Percentiles rank a stretch among this genome's conserved stretches.
Evolutionary conservation across 2,329 filamentous ascomycete species (phyloP).

Genomic region (Parastagonospora avenae): DNA sequence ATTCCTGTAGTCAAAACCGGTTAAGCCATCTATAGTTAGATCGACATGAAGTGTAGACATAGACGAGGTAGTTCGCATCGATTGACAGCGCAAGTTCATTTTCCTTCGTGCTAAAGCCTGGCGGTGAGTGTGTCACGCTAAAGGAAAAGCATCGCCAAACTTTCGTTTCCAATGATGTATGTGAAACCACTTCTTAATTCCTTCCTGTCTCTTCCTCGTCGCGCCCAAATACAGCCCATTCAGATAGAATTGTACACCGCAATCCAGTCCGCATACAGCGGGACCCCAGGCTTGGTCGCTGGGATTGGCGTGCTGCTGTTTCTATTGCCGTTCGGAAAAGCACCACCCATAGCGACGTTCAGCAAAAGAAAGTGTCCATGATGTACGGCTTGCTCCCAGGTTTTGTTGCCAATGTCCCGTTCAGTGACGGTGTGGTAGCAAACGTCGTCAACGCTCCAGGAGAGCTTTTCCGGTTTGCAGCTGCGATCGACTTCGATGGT

Average conservation of each 20-base stretch:
- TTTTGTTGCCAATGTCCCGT: background rate
- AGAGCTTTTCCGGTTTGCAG: slow-evolving; percentile 4
- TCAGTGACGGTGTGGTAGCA: slow-evolving; percentile 6
- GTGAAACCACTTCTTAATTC: too few relatives aligned
- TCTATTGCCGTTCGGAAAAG: slow-evolving; percentile 3
- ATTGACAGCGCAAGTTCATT: too few relatives aligned
- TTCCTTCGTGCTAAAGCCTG: too few relatives aligned
- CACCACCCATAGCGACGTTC: slow-evolving; percentile 12
- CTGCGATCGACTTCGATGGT: slow-evolving; percentile 9
- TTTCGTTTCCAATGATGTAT: too few relatives aligned
- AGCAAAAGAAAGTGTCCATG: slow-evolving; percentile 11
- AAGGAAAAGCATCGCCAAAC: too few relatives aligned
- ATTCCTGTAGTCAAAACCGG: too few relatives aligned
- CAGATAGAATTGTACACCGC: slow-evolving; percentile 10
- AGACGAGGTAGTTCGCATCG: too few relatives aligned
- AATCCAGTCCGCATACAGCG: slow-evolving; percentile 10
- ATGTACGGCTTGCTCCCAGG: slow-evolving; percentile 7
- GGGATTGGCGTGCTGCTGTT: slow-evolving; percentile 3
- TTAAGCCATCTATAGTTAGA: too few relatives aligned
- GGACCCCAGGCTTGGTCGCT: background rate
- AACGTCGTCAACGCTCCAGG: slow-evolving; percentile 9
- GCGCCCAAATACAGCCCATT: background rate
- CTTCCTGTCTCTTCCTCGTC: background rate
- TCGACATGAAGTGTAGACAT: too few relatives aligned
- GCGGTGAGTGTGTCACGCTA: too few relatives aligned